A percentile compares a stretch with the other conserved stretches of the same genome.
Evolutionary conservation across 2,329 filamentous ascomycete genomes (phyloP).

Genomic region (Teratosphaeria pseudoeucalypti): DNA sequence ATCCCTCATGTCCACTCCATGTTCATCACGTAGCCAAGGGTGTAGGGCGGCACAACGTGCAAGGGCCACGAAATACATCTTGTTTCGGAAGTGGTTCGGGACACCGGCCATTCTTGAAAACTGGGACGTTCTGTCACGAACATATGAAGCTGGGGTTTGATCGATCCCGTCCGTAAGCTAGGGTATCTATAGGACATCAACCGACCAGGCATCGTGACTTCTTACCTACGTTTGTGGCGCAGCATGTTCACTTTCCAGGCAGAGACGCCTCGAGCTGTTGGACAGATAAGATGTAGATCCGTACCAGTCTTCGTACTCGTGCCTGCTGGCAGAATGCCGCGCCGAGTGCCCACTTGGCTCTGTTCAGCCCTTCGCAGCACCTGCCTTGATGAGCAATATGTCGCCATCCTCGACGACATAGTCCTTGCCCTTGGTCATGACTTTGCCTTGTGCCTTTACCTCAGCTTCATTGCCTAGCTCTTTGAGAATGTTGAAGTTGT

Average conservation of each 20-base stretch:
- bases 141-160: background rate
- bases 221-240: background rate
- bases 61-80: too few species aligned
- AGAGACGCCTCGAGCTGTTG: too few species aligned
- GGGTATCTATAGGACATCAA: background rate
- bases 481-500: slow-evolving; percentile 73
- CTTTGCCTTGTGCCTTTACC: slow-evolving; percentile 87
- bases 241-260: too few species aligned
- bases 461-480: slow-evolving; percentile 81
- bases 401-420: slow-evolving; percentile 82
- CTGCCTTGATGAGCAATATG: slow-evolving; percentile 79
- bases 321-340: background rate
- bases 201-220: background rate
- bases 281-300: too few species aligned
- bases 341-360: background rate
- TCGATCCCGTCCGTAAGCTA: background rate
- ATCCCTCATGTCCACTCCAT: too few species aligned
- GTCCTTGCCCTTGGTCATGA: slow-evolving; percentile 98
- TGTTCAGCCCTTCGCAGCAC: slow-evolving; percentile 55
- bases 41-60: too few species aligned
- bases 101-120: background rate
- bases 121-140: background rate
- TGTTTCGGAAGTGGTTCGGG: too few species aligned
- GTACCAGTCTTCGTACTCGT: background rate
- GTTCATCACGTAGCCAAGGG: too few species aligned